Percentiles rank a stretch among this genome's conserved stretches.
phyloP scores from a whole-genome alignment of 805 yeast genomes.

The Metschnikowia colocasiae region DNA sequence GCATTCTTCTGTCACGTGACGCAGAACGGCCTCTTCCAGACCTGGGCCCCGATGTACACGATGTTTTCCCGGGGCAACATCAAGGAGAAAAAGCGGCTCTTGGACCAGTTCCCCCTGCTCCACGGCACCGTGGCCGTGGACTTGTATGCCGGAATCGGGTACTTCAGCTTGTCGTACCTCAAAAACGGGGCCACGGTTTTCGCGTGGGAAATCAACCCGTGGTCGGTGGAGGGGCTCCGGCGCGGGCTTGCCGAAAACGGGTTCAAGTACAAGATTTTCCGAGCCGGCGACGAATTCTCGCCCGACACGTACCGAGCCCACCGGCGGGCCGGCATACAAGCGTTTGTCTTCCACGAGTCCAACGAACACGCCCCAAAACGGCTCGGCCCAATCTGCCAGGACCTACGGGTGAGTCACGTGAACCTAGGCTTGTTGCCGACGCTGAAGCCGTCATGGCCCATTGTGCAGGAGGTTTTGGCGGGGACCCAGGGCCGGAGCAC shows the following conservation, averaged over 20 bases:
- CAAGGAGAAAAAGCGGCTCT: constrained; percentile 69
- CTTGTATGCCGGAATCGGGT: constrained; percentile 82
- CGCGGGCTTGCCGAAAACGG: constrained; percentile 51
- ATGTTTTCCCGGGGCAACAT: constrained; percentile 89
- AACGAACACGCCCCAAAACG: constrained; percentile 52
- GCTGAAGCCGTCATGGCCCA: constrained; percentile 59
- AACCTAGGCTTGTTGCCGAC: constrained; percentile 79
- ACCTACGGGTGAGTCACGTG: constrained; percentile 48
- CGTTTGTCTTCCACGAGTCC: constrained; percentile 59
- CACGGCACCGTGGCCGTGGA: constrained; percentile 52
- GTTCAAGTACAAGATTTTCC: constrained; percentile 19
- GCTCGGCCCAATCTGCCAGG: constrained; percentile 19
- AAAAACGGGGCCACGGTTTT: constrained; percentile 51
- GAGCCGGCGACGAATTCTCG: constrained; percentile 2
- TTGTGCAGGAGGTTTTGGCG: constrained; percentile 12
- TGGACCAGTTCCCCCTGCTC: constrained; percentile 40
- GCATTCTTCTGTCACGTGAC: constrained; percentile 70
- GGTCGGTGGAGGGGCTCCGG: constrained; percentile 72
- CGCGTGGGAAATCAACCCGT: constrained; percentile 83
- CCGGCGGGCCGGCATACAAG: constrained; percentile 21
- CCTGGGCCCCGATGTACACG: constrained; percentile 81
- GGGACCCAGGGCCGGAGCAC: constrained; percentile 14
- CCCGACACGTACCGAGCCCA: background rate
- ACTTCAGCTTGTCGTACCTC: constrained; percentile 69
- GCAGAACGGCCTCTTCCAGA: constrained; percentile 74